These are phyloP conservation scores for Tinospora cordifolia DNA, from an alignment of 164 flowering plant species.

Conservation along the genomic window DNA sequence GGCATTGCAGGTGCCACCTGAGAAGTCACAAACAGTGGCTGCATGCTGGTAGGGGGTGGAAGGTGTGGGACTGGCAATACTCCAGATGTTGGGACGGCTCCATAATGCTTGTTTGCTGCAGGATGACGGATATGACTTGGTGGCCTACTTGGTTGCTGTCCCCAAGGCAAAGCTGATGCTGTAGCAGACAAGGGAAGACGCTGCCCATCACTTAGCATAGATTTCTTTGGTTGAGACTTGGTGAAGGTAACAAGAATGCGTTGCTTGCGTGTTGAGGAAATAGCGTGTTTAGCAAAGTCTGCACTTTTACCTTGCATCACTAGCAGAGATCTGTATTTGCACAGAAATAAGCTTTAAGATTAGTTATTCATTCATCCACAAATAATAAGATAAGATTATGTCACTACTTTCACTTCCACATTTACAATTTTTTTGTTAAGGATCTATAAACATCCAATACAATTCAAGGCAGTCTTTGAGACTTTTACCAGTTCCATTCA, in stretches of 20 bases:
- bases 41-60: conserved; percentile 48
- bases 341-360: background rate
- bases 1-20: conserved; percentile 50
- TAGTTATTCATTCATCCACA: background rate
- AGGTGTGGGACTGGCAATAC: conserved; percentile 53
- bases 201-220: conserved; percentile 22
- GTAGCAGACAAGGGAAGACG: conserved; percentile 27
- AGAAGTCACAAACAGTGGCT: conserved; percentile 49
- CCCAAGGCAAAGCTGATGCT: conserved; percentile 44
- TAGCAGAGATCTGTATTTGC: conserved; percentile 54
- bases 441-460: background rate
- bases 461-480: background rate
- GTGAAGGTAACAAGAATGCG: conserved; percentile 65
- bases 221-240: conserved; percentile 53
- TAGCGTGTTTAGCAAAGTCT: conserved; percentile 67
- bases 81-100: conserved; percentile 43
- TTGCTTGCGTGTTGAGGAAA: conserved; percentile 56
- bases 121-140: conserved; percentile 46
- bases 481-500: too few species aligned
- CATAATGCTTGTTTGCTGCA: conserved; percentile 43
- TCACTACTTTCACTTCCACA: background rate
- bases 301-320: conserved; percentile 70
- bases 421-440: background rate
- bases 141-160: conserved; percentile 42
- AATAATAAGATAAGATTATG: background rate